Evolutionary conservation across 208 protist species (phyloP), one percentile per base, ranked within the genome.

Genomic region (Herpetomonas tarakana): DNA sequence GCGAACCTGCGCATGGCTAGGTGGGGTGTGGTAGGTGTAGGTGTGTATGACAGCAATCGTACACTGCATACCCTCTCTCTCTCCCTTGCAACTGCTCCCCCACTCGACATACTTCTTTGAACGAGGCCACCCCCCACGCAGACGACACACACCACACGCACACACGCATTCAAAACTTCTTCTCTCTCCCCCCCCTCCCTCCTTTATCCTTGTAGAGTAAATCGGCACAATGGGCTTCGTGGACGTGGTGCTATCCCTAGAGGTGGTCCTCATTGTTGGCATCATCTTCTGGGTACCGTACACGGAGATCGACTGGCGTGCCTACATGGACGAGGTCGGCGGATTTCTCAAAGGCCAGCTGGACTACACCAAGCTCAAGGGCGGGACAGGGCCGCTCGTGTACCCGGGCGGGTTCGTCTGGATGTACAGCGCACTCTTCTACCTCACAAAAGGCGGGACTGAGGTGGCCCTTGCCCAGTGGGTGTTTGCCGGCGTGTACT

Each of bases 361-460:
- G 12, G 65, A 97, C 68, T 97, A 97, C 72, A 45, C n/a, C 11
- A 52, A 91, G 22, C 70, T 97, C 2, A 71, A 68, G 38, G 89
- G 86, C 21, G 67, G 76, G 41, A 95, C 87, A 18, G 92, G 85
- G n/a, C 89, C 88, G 24, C 64, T 96, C 7, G 89, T 94, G n/a
- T 96, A 97, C 64, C 92, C 92, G 28, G 87, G 69, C 19, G 87
- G 91, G 45, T 97, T 95, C 68, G 76, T 96, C 12, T 97, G 88
- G 74, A 65, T 96, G 50, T 97, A 88, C 65, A 75, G 71, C 41
- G 77, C 71, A 7, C 76, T 97, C 25, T 91, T 81, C 63, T 81
- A 72, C 27, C 51, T 96, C 26, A 97, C 94, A 1, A 78, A 83
- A 16, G 44, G 63, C 3, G 91, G 93, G 30, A 39, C 57, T 49